Evolutionary conservation across 2,329 filamentous ascomycete species (phyloP).

Genomic region (Botryotinia globosa): DNA sequence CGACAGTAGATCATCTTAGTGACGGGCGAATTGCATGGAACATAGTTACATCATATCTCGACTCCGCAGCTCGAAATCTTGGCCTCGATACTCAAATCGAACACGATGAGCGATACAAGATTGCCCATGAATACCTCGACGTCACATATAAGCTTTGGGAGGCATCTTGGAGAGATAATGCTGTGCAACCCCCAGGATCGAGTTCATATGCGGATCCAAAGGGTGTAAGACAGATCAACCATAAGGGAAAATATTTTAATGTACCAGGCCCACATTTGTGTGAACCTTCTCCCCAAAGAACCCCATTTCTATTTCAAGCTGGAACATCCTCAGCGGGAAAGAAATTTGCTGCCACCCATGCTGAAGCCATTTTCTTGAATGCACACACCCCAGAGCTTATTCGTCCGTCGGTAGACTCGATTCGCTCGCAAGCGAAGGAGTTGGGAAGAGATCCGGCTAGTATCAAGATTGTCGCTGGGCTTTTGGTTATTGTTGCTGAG

Average conservation of each 20-base stretch:
- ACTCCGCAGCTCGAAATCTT: conserved; percentile 63
- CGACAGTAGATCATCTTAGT: conserved; percentile 44
- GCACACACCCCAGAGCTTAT: conserved; percentile 62
- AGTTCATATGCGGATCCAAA: conserved; percentile 59
- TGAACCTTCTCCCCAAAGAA: conserved; percentile 42
- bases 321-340: conserved; percentile 66
- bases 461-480: conserved; percentile 66
- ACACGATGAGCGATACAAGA: conserved; percentile 66
- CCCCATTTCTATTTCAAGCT: conserved; percentile 53
- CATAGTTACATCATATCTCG: conserved; percentile 67
- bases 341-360: conserved; percentile 65
- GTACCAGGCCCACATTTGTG: conserved; percentile 65
- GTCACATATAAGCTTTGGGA: conserved; percentile 35
- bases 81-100: conserved; percentile 54
- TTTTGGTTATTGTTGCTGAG: conserved; percentile 61
- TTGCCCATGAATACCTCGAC: conserved; percentile 60
- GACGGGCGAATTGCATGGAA: conserved; percentile 51
- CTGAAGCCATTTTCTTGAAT: conserved; percentile 68
- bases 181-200: conserved; percentile 57
- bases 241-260: conserved; percentile 60
- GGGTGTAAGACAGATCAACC: conserved; percentile 63
- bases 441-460: conserved; percentile 55
- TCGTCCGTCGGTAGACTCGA: conserved; percentile 60
- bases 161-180: conserved; percentile 39
- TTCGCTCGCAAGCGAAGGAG: conserved; percentile 50